Evolutionary conservation across 352 stramenopile genomes (phyloP), one percentile per base, ranked within the genome.

Genomic region (Phytophthora ramorum): DNA sequence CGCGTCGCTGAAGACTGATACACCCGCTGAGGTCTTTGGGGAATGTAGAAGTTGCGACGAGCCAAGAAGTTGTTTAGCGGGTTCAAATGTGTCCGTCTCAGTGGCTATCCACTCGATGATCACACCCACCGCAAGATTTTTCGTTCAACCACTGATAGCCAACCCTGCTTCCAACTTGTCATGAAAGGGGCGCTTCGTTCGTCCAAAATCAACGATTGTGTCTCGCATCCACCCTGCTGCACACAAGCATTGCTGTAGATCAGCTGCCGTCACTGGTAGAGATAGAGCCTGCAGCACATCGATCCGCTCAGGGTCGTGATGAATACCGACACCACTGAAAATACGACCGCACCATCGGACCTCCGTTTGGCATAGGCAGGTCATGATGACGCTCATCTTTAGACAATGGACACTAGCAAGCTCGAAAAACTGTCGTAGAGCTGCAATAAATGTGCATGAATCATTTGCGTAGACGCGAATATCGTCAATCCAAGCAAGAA

Each of bases 191-290:
- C n/a, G 37, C 13, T 20, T 43, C 2, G 16, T n/a, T 9, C 37
- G 13, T 9, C 10, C n/a, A n/a, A 65, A 79, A 20, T 70, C 67
- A 16, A 72, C 52, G 3, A 79, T 14, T 12, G 45, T 57, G 4
- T 74, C 59, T 0, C 52, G 34, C 20, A 79, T 43, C 51, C 66
- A 69, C 7, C 65, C 65, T 5, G 47, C 24, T 22, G 65, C 55
- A 16, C 55, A 78, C 2, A 78, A 20, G 17, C 75, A 73, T 17
- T 75, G 45, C 40, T 78, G 55, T 2, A 78, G 28, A 14, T 72
- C 48, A 6, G 34, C 64, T 12, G 56, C 56, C 16, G 35, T 69
- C 20, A n/a, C 32, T 19, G 65, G 49, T 5, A 45, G 5, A 3
- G 65, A 19, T 2, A 43, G 37, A 9, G 14, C 3, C 13, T n/a